Evolutionary conservation across 306 rosid genomes (phyloP), one percentile per base, ranked within the genome.

Genomic region (Trifolium repens): DNA sequence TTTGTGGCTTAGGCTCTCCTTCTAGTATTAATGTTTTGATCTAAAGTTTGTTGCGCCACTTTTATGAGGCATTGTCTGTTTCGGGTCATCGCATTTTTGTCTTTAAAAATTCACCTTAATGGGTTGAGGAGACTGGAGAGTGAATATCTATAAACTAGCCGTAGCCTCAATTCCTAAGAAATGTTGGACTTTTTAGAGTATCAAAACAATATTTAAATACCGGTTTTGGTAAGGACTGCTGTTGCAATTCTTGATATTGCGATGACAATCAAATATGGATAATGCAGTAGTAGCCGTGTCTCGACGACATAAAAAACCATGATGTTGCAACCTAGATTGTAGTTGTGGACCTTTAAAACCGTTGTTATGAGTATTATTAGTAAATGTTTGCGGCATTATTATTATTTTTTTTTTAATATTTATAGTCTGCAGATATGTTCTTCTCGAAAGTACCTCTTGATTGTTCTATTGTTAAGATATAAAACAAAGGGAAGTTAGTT

Each of bases 361-460:
- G 24, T 50, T 50, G 5, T 50, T 22, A 22, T 22, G 24, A 22
- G 24, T 22, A 22, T 22, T 22, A 22, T 22, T 22, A 22, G 24
- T 22, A 22, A 22, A 1, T 1, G 0, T 22, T 22, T 22, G 24
- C 24, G 1, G 1, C 24, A 22, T 22, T 22, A 22, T 22, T 22
- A 22, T 22, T 22, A 0, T 22, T 0, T 22, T 22, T 46, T 15
- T 19, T 66, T 40, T n/a, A 52, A 52, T 68, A 17, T 61, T 72
- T 66, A 32, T 53, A 53, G 70, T 26, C 40, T 57, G 8, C 17
- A 16, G 3, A n/a, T 59, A 2, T 37, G 19, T 81, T 57, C 19
- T 76, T 47, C 34, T 55, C 42, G 60, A 30, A 47, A 17, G 39
- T 47, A 14, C 61, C 37, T n/a, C 63, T 61, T 68, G 75, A 62